Base-by-base conservation (phyloP, 495 filamentous ascomycete species). In the Recurvomyces mirabilis region DNA sequence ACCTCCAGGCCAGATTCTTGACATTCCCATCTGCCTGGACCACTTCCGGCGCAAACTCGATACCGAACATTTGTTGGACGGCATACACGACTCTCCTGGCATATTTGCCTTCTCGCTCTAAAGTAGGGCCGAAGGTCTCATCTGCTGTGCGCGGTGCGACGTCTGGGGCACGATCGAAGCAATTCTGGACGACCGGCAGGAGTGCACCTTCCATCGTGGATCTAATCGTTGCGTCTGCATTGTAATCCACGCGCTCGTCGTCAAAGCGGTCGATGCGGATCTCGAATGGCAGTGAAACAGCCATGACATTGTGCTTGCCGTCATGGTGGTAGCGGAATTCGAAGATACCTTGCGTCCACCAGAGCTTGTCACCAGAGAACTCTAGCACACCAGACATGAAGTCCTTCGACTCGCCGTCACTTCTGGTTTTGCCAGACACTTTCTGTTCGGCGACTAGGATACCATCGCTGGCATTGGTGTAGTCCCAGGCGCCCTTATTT, bases 251-350 rank as follows among this genome's bases (percentile, higher is more conserved):
- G 25, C 78, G 70, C 25, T 74, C 72, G 32, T 79, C 78, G 51
- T 89, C 82, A 51, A 91, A 86, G 37, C 76, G 78, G 32, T 69
- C 66, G 50, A 95, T 81, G 14, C 78, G 76, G 35, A 95, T 82
- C 62, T 95, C 91, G 55, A 98, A 96, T 0, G 91, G 87, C 55
- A 82, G 71, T 13, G 87, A 93, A 52, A 96, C 85, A 15, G 87
- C 81, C 93, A 98, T 94, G 58, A 96, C 89, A 53, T 84, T 84
- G 62, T 96, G 85, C 56, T 84, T 82, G 45, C 85, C 86, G 52
- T 84, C 81, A 65, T 98, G 91, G 68, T 98, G 91, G 65, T 94
- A 95, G 9, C 91, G 79, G 65, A 98, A 88, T 56, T 98, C 91
- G 58, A 93, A 96, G 29, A 87, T 82, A 37, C 91, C 91, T 30